Evolutionary conservation across 768 basidiomycete genomes (phyloP).

Genomic region (Neoboletus magnificus): DNA sequence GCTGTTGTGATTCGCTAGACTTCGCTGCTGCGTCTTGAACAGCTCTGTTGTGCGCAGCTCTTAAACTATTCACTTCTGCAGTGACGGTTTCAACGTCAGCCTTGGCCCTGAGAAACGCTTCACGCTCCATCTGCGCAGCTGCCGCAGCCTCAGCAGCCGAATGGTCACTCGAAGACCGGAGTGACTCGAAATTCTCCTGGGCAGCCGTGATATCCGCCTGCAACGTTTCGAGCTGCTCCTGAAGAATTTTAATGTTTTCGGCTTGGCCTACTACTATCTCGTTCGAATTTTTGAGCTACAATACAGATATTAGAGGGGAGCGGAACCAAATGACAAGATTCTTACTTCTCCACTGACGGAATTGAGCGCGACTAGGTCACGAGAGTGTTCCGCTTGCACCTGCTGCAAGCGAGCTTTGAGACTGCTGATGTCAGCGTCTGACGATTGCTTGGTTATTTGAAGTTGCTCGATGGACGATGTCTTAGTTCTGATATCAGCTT

Average conservation of each 20-base stretch:
- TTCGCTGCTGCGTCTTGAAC: conserved; percentile 46
- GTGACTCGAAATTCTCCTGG: conserved; percentile 50
- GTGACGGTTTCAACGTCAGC: conserved; percentile 55
- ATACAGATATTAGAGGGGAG: conserved; percentile 2
- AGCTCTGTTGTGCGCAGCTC: conserved; percentile 46
- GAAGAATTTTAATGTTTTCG: conserved; percentile 46
- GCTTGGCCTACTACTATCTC: conserved; percentile 39
- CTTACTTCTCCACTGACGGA: conserved; percentile 52
- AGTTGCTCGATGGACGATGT: conserved; percentile 42
- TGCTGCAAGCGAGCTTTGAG: conserved; percentile 40
- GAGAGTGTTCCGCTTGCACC: conserved; percentile 30
- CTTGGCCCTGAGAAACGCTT: conserved; percentile 61
- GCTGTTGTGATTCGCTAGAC: conserved; percentile 45
- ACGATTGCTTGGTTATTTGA: conserved; percentile 44
- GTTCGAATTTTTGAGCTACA: conserved; percentile 53
- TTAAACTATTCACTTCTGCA: conserved; percentile 50
- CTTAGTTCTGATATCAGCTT: conserved; percentile 50
- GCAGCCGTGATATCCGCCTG: conserved; percentile 48
- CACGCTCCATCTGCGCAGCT: conserved; percentile 59
- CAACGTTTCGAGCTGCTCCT: conserved; percentile 47
- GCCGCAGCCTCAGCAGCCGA: conserved; percentile 42
- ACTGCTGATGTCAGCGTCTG: conserved; percentile 48
- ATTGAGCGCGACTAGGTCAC: conserved; percentile 33
- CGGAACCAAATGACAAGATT: neutral
- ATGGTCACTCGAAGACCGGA: conserved; percentile 46